Base-by-base conservation (phyloP, 2,329 filamentous ascomycete species). In the Lasiodiplodia theobromae region DNA sequence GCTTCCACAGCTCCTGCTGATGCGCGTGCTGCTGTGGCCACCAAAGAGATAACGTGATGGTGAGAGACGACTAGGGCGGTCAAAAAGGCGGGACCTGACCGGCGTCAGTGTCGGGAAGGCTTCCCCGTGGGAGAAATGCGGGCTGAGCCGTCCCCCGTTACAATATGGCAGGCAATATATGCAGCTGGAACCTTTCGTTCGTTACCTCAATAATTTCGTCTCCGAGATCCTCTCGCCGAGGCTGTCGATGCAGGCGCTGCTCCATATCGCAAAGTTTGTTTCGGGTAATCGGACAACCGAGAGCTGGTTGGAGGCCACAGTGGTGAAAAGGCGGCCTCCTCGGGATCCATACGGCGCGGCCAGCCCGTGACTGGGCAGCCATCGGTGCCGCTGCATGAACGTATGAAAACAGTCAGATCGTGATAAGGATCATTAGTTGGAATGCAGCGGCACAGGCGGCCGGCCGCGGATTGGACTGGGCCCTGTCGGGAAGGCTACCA, bases 241-340 rank as follows among this genome's bases (percentile, higher is more conserved):
- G n/a, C 47, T 64, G 23, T 49, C 60, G 37, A 64, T 53, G 60
- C 60, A 64, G 31, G 60, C 47, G 28, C n/a, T 64, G n/a, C 60
- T 31, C 21, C 28, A 38, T 53, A 28, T 64, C 47, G 60, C 34
- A 64, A 64, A 64, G 47, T n/a, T 21, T 64, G 60, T 64, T 64
- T 64, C 60, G 60, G 47, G 60, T 64, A 64, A 12, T 34, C 60
- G 60, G 60, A 31, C 21, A 8, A 14, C 21, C 31, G 40, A 64
- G 10, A 25, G 47, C 28, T 64, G 60, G 60, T 64, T 64, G 60
- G 60, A 52, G 60, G 47, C 47, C 44, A 38, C 25, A 21, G 40
- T 34, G 44, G 38, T 40, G 31, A 31, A 62, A n/a, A 31, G 60
- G 37, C 28, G 60, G 60, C 51, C 51, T 64, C 47, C 60, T 47